Base-by-base conservation (phyloP, 495 filamentous ascomycete species). In the Saxispiralis lemnorum region DNA sequence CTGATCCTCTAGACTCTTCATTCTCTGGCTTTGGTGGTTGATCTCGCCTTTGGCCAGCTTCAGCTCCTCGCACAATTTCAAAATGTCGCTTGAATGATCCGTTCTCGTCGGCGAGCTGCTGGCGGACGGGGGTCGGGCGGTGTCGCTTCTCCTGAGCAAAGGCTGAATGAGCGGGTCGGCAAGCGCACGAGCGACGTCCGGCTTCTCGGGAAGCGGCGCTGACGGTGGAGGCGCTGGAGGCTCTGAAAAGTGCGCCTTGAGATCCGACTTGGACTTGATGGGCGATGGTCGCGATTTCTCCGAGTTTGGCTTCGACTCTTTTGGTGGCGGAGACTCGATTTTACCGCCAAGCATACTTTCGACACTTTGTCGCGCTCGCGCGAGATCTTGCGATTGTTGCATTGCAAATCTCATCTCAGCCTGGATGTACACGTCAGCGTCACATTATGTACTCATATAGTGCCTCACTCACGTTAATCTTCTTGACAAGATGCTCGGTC, bases 401-500 rank as follows among this genome's bases (percentile, higher is more conserved):
- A 79, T 80, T 12, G 92, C 88, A 48, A 75, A 73, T 54, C 81
- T 82, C 66, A 96, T 75, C 59, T 97, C 89, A 50, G 70, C 67
- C 89, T 97, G 41, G 48, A 4, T 35, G 24, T 31, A 21, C 17
- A 31, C 11, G 31, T 31, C 36, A 28, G 24, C 31, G 11, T 35
- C 11, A 18, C 1, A n/a, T 15, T 9, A 42, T 30, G 10, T 7
- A 18, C 19, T 3, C n/a, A 36, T 31, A 13, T 10, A 21, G 20
- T 35, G 30, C 49, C 17, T 16, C 39, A 67, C 82, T 70, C 72
- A 95, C 89, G 50, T 83, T 83, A 35, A 97, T 71, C 56, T 78
- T 81, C 59, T 95, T 95, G 28, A 94, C 83, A 31, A 97, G 83
- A 49, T 93, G 83, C 53, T 97, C 89, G 40, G 92, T 86, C 9